These are phyloP conservation scores for Exophiala viscosa DNA, from an alignment of 2,329 filamentous ascomycete species.

Conservation along the genomic window DNA sequence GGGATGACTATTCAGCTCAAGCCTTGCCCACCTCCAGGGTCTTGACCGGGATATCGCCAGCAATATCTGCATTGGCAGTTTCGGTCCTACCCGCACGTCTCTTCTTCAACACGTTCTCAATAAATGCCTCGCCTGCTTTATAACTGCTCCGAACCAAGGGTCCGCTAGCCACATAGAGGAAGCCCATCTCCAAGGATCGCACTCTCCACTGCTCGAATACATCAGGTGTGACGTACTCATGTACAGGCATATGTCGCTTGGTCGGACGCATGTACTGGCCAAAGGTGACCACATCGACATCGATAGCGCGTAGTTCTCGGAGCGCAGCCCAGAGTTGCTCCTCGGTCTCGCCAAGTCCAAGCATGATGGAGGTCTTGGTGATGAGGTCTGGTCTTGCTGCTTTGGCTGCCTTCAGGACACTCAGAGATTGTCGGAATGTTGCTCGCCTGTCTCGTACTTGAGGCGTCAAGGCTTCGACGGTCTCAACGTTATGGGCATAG, in stretches of 20 bases:
- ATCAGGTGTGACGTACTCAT: conserved; percentile 88
- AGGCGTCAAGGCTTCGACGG: conserved; percentile 83
- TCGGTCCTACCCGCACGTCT: conserved; percentile 41
- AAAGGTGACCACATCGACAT: conserved; percentile 94
- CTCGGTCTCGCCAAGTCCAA: conserved; percentile 89
- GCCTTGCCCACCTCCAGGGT: conserved; percentile 5
- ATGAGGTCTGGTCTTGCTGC: conserved; percentile 71
- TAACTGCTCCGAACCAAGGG: conserved; percentile 92
- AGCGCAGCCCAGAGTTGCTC: conserved; percentile 77
- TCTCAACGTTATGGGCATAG: conserved; percentile 96
- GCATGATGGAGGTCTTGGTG: conserved; percentile 98
- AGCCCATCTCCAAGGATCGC: conserved; percentile 88
- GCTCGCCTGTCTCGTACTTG: conserved; percentile 85
- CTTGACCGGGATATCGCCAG: conserved; percentile 20
- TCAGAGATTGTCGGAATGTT: conserved; percentile 79
- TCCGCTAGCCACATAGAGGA: conserved; percentile 92
- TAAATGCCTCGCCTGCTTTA: conserved; percentile 97
- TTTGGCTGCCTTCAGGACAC: conserved; percentile 79
- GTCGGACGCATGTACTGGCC: conserved; percentile 99
- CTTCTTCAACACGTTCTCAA: conserved; percentile 95
- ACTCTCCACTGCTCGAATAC: conserved; percentile 89
- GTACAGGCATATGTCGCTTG: conserved; percentile 94
- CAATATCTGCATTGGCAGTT: conserved; percentile 30
- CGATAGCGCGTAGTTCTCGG: conserved; percentile 69
- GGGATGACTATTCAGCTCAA: not conserved